Percentiles rank a stretch among this genome's conserved stretches.
Evolutionary conservation across 202 grass and related monocot species (phyloP).

Genomic region (Schoenoplectus tabernaemontani): DNA sequence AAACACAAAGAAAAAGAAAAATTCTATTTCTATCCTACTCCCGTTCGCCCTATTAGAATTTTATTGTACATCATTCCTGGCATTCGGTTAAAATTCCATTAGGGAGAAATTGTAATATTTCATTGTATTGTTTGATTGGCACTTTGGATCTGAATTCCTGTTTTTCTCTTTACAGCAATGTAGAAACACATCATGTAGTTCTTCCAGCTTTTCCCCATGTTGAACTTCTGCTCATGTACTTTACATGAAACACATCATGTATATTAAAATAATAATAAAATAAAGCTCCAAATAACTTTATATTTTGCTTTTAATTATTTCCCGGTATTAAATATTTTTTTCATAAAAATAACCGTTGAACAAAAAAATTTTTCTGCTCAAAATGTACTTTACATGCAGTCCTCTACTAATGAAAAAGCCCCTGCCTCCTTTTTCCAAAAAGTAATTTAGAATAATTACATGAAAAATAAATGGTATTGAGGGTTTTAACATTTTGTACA

Average conservation of each 20-base stretch:
- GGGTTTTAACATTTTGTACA: background rate
- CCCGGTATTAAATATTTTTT: too few species aligned
- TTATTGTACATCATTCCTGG: too few species aligned
- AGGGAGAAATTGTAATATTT: background rate
- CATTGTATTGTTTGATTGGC: slow-evolving; percentile 17
- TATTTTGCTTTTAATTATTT: too few species aligned
- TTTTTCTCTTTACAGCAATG: slow-evolving; percentile 13
- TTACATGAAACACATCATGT: background rate
- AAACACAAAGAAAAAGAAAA: too few species aligned
- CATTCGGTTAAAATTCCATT: too few species aligned
- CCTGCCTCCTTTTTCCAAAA: background rate
- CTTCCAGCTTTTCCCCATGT: slow-evolving; percentile 13
- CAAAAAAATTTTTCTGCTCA: too few species aligned
- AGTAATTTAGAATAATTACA: background rate
- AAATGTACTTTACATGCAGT: too few species aligned
- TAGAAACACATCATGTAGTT: background rate
- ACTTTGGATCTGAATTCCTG: slow-evolving; percentile 7
- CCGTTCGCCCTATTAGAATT: too few species aligned
- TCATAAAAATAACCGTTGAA: too few species aligned
- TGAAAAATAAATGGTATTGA: background rate
- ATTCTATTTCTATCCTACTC: too few species aligned
- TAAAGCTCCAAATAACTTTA: too few species aligned
- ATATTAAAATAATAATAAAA: background rate
- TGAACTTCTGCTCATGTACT: slow-evolving; percentile 16
- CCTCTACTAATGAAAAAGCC: too few species aligned